A percentile compares a stretch with the other conserved stretches of the same genome.
These are phyloP conservation scores for Ramaria sp. DNA, from an alignment of 768 basidiomycete genomes.

Conservation along the genomic window DNA sequence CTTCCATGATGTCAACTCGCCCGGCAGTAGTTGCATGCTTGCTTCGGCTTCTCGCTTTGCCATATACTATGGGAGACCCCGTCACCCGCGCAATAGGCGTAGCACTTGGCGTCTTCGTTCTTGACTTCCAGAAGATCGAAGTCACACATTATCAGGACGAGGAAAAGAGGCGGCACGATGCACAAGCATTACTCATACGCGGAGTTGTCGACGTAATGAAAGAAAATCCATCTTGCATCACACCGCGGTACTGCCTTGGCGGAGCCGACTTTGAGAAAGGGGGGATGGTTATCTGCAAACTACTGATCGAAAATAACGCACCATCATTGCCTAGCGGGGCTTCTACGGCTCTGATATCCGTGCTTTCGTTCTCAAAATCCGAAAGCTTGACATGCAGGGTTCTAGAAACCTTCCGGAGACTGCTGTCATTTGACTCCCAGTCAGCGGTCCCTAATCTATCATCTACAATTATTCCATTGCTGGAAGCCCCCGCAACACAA, in stretches of 20 bases:
- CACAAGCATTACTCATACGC: not conserved
- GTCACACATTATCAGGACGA: constrained; percentile 2
- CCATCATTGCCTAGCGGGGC: not conserved
- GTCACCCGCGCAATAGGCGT: constrained; percentile 3
- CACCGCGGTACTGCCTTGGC: not conserved
- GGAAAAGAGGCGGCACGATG: not conserved
- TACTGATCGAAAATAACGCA: not conserved
- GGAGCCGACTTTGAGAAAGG: not conserved
- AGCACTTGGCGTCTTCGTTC: constrained; percentile 3
- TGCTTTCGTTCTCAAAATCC: not conserved
- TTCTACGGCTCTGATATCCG: not conserved
- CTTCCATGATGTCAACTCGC: constrained; percentile 2
- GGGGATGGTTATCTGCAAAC: constrained; percentile 4
- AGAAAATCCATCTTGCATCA: not conserved
- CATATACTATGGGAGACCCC: constrained; percentile 3
- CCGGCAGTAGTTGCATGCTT: not conserved
- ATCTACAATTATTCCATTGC: not conserved
- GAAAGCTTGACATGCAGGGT: constrained; percentile 2
- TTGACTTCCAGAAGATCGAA: not conserved
- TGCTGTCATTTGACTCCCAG: constrained; percentile 5
- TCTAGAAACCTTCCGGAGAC: constrained; percentile 7
- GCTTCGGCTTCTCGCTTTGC: not conserved
- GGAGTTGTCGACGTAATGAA: constrained; percentile 1
- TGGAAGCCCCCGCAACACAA: not conserved
- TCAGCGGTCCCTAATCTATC: constrained; percentile 1